These are phyloP conservation scores for Colletotrichum lentis DNA, from an alignment of 2,329 filamentous ascomycete species.

Conservation along the genomic window DNA sequence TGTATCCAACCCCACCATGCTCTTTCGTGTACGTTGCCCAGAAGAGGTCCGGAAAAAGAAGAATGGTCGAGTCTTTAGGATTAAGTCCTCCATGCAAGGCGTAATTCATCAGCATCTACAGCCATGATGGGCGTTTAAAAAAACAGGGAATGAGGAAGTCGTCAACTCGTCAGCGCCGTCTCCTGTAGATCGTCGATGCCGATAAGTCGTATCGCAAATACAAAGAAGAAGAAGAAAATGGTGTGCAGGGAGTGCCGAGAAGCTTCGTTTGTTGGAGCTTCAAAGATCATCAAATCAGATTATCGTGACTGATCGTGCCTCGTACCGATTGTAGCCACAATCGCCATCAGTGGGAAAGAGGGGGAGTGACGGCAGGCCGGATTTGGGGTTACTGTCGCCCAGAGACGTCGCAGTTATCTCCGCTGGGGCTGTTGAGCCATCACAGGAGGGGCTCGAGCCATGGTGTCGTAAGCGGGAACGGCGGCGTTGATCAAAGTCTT, in stretches of 20 bases:
- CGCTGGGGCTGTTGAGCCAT: slow-evolving; percentile 52
- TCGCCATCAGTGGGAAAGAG: slow-evolving; percentile 16
- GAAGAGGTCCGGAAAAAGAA: slow-evolving; percentile 29
- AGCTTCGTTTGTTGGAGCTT: slow-evolving; percentile 16
- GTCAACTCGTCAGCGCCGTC: slow-evolving; percentile 50
- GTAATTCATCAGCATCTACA: slow-evolving; percentile 57
- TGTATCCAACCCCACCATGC: slow-evolving; percentile 9
- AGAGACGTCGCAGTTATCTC: slow-evolving; percentile 45
- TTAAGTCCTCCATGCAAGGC: slow-evolving; percentile 51
- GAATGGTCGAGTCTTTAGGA: slow-evolving; percentile 35
- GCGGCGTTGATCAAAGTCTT: slow-evolving; percentile 75
- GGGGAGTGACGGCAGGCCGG: slow-evolving; percentile 24
- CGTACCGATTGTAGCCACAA: slow-evolving; percentile 26
- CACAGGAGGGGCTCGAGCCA: slow-evolving; percentile 58
- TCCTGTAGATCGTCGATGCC: slow-evolving; percentile 42
- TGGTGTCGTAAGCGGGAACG: slow-evolving; percentile 60
- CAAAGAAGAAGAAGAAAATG: slow-evolving; percentile 40
- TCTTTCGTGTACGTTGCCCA: slow-evolving; percentile 36
- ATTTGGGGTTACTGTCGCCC: slow-evolving; percentile 1
- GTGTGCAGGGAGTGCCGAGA: slow-evolving; percentile 35
- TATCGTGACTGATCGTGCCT: slow-evolving; percentile 31
- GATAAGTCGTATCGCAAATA: slow-evolving; percentile 45
- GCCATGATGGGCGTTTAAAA: slow-evolving; percentile 47
- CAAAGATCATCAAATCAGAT: slow-evolving; percentile 25
- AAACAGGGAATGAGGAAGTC: slow-evolving; percentile 48